A percentile compares a stretch with the other conserved stretches of the same genome.
phyloP scores from a whole-genome alignment of 2,329 filamentous ascomycete species.

The Rutstroemia sp. region DNA sequence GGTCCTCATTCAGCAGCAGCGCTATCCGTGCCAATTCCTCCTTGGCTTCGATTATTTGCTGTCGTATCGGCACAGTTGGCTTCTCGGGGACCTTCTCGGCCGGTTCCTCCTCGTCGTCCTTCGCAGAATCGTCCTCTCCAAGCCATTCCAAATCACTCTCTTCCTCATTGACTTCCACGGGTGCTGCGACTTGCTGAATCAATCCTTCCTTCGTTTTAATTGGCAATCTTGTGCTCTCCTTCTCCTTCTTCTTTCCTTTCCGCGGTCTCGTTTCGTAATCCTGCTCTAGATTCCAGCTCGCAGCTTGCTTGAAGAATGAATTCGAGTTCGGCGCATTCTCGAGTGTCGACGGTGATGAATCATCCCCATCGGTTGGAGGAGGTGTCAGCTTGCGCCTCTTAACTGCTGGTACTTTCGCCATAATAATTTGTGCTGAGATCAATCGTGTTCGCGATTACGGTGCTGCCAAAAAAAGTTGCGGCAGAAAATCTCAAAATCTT shows the following conservation, averaged over 20 bases:
- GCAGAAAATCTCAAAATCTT: slow-evolving; percentile 8
- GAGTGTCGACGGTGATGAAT: slow-evolving; percentile 27
- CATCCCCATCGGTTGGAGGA: slow-evolving; percentile 40
- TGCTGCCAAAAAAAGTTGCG: background rate
- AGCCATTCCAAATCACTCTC: slow-evolving; percentile 59
- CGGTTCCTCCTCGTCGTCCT: slow-evolving; percentile 40
- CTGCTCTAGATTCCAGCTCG: slow-evolving; percentile 86
- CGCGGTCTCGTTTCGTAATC: slow-evolving; percentile 77
- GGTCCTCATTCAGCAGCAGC: slow-evolving; percentile 76
- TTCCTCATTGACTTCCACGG: slow-evolving; percentile 47
- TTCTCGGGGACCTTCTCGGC: slow-evolving; percentile 43
- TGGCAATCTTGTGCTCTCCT: slow-evolving; percentile 67
- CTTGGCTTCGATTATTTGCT: slow-evolving; percentile 81
- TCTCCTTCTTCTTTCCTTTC: slow-evolving; percentile 65
- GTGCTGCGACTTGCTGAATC: slow-evolving; percentile 51
- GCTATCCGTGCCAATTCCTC: slow-evolving; percentile 87
- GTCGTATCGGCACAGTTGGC: slow-evolving; percentile 61
- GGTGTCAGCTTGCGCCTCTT: slow-evolving; percentile 55
- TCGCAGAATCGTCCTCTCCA: slow-evolving; percentile 40
- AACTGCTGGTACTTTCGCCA: slow-evolving; percentile 30
- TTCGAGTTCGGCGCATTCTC: slow-evolving; percentile 21
- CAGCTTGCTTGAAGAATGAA: slow-evolving; percentile 61
- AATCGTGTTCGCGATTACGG: slow-evolving; percentile 1
- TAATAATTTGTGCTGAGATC: slow-evolving; percentile 13
- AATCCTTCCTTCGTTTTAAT: slow-evolving; percentile 79